These are phyloP conservation scores for Thamnidium elegans DNA, from an alignment of 192 early-diverging fungal genomes.

Conservation along the genomic window DNA sequence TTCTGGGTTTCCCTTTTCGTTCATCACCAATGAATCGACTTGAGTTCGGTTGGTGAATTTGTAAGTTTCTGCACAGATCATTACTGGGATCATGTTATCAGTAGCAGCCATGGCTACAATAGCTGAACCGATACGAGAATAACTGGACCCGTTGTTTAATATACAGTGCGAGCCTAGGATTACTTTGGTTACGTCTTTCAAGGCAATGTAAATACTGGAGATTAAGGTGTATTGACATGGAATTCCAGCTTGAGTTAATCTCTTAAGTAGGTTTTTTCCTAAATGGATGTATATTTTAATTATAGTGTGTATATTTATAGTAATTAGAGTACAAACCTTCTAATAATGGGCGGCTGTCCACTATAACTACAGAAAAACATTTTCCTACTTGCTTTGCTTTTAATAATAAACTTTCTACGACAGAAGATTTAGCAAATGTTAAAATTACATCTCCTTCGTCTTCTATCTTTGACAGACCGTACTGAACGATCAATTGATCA, in stretches of 20 bases:
- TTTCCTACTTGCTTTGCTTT: constrained; percentile 71
- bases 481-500: constrained; percentile 71
- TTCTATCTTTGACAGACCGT: constrained; percentile 86
- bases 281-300: no score
- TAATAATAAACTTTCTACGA: constrained; percentile 75
- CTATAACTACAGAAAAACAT: constrained; percentile 88
- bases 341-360: constrained; percentile 83
- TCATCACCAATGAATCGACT: constrained; percentile 94
- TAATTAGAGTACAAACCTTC: constrained; percentile 76
- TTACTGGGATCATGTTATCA: constrained; percentile 88
- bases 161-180: constrained; percentile 92
- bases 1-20: constrained; percentile 92
- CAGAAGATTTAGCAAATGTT: constrained; percentile 90
- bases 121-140: constrained; percentile 88
- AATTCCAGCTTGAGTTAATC: constrained; percentile 63
- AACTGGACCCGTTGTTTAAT: constrained; percentile 88
- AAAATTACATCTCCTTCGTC: constrained; percentile 86
- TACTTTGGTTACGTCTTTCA: constrained; percentile 88
- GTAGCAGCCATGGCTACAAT: constrained; percentile 88
- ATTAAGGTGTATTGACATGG: constrained; percentile 68
- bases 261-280: constrained; percentile 65
- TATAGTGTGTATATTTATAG: background rate
- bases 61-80: constrained; percentile 92
- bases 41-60: constrained; percentile 93
- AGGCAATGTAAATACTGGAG: constrained; percentile 69